Evolutionary conservation across 2,329 filamentous ascomycete species (phyloP).

Genomic region (Diplocarpon mali): DNA sequence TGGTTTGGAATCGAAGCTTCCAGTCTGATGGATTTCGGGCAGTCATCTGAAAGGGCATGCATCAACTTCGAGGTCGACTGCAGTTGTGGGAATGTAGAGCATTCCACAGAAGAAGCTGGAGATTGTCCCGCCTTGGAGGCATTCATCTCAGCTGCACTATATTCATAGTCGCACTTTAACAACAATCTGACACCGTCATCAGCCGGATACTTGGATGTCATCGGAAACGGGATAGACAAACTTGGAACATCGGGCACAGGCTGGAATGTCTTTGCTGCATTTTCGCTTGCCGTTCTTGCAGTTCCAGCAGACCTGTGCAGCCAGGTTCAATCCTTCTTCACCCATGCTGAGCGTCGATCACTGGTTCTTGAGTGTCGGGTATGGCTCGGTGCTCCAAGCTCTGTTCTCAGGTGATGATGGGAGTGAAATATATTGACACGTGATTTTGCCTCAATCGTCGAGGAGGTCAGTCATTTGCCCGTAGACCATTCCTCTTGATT

Average conservation of each 20-base stretch:
- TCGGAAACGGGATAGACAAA: slow-evolving; percentile 1
- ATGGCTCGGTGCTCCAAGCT: no score
- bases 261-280: slow-evolving; percentile 15
- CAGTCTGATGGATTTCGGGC: background rate
- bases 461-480: no score
- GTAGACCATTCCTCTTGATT: no score
- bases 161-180: slow-evolving; percentile 17
- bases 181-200: slow-evolving; percentile 11
- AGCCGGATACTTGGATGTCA: background rate
- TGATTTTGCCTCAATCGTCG: no score
- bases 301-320: slow-evolving; percentile 16
- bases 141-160: slow-evolving; percentile 1
- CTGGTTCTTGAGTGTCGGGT: background rate
- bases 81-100: slow-evolving; percentile 5
- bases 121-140: slow-evolving; percentile 4
- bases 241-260: slow-evolving; percentile 16
- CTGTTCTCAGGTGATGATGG: no score
- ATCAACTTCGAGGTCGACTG: slow-evolving; percentile 10
- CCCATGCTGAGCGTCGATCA: background rate
- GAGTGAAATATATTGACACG: no score
- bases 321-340: slow-evolving; percentile 1
- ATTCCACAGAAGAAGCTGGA: slow-evolving; percentile 8
- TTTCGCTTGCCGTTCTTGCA: slow-evolving; percentile 18
- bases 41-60: slow-evolving; percentile 7
- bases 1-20: slow-evolving; percentile 9